These are phyloP conservation scores for Xylaria bambusicola DNA, from an alignment of 495 filamentous ascomycete genomes.

Conservation along the genomic window DNA sequence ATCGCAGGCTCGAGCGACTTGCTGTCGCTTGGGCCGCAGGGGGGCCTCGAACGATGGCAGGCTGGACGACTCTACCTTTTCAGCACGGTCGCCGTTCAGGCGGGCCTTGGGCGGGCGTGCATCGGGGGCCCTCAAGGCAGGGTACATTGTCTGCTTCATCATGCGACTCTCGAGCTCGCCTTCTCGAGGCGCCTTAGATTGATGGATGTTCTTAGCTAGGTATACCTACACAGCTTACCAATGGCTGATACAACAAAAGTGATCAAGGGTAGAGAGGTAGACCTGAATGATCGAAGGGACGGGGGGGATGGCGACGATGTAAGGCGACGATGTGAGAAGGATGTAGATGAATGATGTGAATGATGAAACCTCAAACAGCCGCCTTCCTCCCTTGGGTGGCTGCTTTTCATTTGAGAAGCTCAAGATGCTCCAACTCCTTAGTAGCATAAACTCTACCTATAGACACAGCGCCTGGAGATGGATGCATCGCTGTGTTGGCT, in stretches of 20 bases:
- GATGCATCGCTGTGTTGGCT: too few species aligned
- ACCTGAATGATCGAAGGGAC: too few species aligned
- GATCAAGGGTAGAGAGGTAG: too few species aligned
- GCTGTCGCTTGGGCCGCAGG: constrained; percentile 36
- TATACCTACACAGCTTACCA: too few species aligned
- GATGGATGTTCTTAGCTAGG: neutral
- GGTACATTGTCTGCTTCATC: constrained; percentile 9
- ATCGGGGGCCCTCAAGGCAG: constrained; percentile 5
- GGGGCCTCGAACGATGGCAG: constrained; percentile 18
- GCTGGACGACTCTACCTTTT: neutral
- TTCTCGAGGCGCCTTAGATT: neutral
- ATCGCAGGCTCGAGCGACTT: constrained; percentile 51
- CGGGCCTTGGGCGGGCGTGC: neutral
- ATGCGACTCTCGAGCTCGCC: too few species aligned
- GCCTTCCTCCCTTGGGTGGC: too few species aligned
- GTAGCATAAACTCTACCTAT: neutral
- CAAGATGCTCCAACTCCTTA: neutral
- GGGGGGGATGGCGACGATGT: too few species aligned
- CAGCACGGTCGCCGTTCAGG: constrained; percentile 3
- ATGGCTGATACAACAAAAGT: neutral
- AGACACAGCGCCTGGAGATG: too few species aligned
- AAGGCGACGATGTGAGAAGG: too few species aligned
- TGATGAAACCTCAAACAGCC: too few species aligned
- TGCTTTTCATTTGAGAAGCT: too few species aligned
- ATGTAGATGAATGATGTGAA: too few species aligned